phyloP scores from a whole-genome alignment of 805 yeast genomes.

The Hanseniaspora vineae region DNA sequence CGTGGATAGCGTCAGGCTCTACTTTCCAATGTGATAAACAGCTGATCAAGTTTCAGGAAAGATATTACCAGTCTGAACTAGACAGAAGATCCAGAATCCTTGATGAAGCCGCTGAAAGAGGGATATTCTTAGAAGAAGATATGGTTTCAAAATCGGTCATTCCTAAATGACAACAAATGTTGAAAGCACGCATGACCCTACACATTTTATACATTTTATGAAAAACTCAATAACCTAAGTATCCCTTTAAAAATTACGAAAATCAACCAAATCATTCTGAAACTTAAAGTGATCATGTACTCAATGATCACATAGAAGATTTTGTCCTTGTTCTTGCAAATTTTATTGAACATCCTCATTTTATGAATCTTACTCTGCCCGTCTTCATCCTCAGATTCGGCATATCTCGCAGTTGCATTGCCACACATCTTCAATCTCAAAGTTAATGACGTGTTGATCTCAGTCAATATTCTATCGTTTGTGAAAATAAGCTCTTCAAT shows the following conservation, averaged over 20 bases:
- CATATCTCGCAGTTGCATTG: neutral
- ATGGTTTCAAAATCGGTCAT: slow-evolving; percentile 1
- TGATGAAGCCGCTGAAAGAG: slow-evolving; percentile 34
- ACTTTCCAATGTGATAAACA: slow-evolving; percentile 32
- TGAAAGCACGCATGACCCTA: no score
- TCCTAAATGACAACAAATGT: neutral
- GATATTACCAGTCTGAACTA: slow-evolving; percentile 23
- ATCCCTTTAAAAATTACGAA: slow-evolving; percentile 14
- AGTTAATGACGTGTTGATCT: slow-evolving; percentile 57
- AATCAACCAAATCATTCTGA: slow-evolving; percentile 21
- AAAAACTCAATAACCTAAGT: slow-evolving; percentile 4
- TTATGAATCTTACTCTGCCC: no score
- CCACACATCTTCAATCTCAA: slow-evolving; percentile 32
- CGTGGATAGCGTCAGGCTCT: slow-evolving; percentile 30
- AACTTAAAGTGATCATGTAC: slow-evolving; percentile 14
- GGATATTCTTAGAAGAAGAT: slow-evolving; percentile 29
- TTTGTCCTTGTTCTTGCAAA: neutral
- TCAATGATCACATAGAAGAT: slow-evolving; percentile 18
- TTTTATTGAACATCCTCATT: neutral
- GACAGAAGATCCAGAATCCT: slow-evolving; percentile 24
- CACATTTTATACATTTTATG: slow-evolving; percentile 1
- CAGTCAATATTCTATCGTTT: slow-evolving; percentile 60
- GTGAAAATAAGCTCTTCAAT: slow-evolving; percentile 47
- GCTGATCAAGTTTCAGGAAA: slow-evolving; percentile 24
- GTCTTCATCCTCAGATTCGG: no score